Base-by-base conservation (phyloP, 805 yeast genomes). In the Metschnikowia shivogae region DNA sequence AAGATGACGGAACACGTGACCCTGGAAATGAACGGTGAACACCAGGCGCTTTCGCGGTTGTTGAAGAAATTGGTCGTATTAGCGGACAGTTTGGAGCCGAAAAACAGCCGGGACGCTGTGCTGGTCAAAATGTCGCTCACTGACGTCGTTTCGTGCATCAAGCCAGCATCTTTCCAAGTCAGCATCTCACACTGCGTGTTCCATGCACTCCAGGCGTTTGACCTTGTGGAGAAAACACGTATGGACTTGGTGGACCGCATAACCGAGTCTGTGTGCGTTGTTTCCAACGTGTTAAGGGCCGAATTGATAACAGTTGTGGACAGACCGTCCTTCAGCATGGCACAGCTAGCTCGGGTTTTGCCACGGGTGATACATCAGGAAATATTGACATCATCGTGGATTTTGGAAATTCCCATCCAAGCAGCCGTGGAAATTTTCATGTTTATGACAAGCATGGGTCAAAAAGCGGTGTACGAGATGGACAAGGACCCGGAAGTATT, bases 381-480 rank as follows among this genome's bases (percentile, higher is more conserved):
- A n/a, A 12, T 37, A 7, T 29, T 37, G 40, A 17, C n/a, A 5
- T 19, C 34, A 4, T 3, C 34, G 13, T 37, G 40, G 40, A 20
- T 33, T 6, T 17, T 8, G 9, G 40, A 37, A 6, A 17, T 37
- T 14, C 40, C 40, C 12, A 37, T 37, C 17, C 9, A 13, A 20
- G 40, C 30, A 17, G 34, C 6, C 5, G 33, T 37, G 33, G 40
- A 37, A 26, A 37, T 37, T 29, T 12, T 37, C 11, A 28, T 19
- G 19, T 12, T 5, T 24, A 17, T 37, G n/a, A 37, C 40, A 27
- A 37, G 27, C 34, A 29, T n/a, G 40, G 40, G 40, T 10, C 40
- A 37, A 30, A 37, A 37, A 33, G 40, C 40, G 5, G 40, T 37
- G 12, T 37, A 19, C n/a, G 40, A 37, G n/a, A 19, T 37, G 40